Percentiles rank a stretch among this genome's conserved stretches.
phyloP scores from a whole-genome alignment of 2,329 filamentous ascomycete genomes.

The Coniochaeta ligniaria region DNA sequence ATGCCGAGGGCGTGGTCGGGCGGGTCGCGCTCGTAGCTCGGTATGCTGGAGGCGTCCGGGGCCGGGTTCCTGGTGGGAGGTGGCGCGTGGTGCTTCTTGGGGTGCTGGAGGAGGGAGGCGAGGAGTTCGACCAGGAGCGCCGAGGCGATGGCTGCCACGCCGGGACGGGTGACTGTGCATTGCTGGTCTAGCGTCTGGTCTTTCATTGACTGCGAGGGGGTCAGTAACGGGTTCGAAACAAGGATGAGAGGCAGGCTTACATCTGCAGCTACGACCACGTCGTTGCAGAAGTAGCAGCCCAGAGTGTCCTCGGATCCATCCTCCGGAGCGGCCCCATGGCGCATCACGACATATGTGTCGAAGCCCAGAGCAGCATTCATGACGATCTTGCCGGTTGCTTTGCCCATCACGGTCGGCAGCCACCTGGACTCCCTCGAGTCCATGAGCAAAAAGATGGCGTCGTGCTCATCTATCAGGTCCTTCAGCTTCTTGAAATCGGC shows the following conservation, averaged over 20 bases:
- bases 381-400: conserved; percentile 86
- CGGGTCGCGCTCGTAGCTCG: conserved; percentile 46
- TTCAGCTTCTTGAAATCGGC: conserved; percentile 70
- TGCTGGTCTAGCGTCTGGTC: conserved; percentile 96
- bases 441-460: conserved; percentile 94
- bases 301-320: conserved; percentile 57
- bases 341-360: conserved; percentile 95
- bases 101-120: conserved; percentile 82
- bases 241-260: conserved; percentile 44
- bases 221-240: conserved; percentile 3
- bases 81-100: conserved; percentile 55
- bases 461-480: conserved; percentile 72
- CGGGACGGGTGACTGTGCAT: conserved; percentile 92
- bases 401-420: conserved; percentile 94
- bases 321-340: conserved; percentile 66
- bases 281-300: conserved; percentile 98
- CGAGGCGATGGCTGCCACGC: conserved; percentile 86
- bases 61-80: conserved; percentile 36
- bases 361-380: conserved; percentile 96
- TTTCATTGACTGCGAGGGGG: conserved; percentile 64
- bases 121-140: conserved; percentile 86
- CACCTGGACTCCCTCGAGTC: conserved; percentile 91
- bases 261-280: conserved; percentile 89
- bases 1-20: conserved; percentile 56
- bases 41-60: conserved; percentile 20